These are phyloP conservation scores for Rhododendron kiyosumense DNA, from an alignment of 148 eudicot genomes.

Conservation along the genomic window DNA sequence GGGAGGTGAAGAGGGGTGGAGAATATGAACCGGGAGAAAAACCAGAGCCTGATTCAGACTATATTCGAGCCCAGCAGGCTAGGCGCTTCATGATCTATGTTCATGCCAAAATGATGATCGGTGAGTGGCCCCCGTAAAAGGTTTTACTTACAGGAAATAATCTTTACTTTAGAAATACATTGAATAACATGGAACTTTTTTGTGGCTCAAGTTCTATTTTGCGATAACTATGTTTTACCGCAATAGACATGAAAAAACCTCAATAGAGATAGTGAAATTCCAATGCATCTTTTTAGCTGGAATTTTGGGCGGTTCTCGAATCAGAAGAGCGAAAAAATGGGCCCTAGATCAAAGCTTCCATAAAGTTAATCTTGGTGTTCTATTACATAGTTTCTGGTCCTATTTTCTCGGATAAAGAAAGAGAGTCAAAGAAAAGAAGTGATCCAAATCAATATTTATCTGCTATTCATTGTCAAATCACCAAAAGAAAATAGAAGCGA, in stretches of 20 bases:
- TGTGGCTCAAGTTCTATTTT: not conserved
- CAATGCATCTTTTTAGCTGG: not conserved
- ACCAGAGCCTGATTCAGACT: conserved; percentile 58
- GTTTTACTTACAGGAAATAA: not conserved
- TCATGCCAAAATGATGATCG: conserved; percentile 87
- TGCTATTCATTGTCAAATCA: not conserved
- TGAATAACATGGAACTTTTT: not conserved
- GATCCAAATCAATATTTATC: not conserved
- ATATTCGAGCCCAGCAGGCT: conserved; percentile 56
- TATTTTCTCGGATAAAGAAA: not conserved
- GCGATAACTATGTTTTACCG: not conserved
- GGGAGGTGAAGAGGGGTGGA: conserved; percentile 54
- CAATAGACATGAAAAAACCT: not conserved
- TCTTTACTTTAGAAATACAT: not conserved
- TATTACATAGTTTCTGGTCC: no score
- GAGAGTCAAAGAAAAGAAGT: not conserved
- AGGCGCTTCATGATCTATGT: conserved; percentile 86
- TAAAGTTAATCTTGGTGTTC: not conserved
- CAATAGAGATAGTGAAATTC: not conserved
- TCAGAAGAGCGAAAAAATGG: not conserved
- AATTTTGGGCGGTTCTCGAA: not conserved
- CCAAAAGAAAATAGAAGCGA: not conserved
- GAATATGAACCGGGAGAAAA: conserved; percentile 63
- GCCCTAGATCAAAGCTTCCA: not conserved
- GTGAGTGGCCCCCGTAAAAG: conserved; percentile 20